Evolutionary conservation across 306 rosid genomes (phyloP), one percentile per base, ranked within the genome.

Genomic region (Ziziphus jujuba): DNA sequence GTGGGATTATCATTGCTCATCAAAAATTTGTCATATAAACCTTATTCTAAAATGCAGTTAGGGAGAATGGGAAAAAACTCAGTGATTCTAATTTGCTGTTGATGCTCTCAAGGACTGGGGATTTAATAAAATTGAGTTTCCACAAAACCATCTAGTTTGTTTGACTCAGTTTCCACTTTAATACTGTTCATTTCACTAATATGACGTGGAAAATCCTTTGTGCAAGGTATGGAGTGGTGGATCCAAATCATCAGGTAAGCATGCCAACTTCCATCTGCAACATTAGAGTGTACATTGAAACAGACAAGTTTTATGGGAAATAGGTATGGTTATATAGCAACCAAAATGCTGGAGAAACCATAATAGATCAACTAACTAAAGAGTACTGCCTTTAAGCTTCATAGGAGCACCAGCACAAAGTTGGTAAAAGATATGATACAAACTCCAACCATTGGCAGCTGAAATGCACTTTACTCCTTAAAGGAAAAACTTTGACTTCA

Each of bases 351-450:
- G 51, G 51, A n/a, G 55, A 69, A 23, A 20, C 48, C 21, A 21
- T 13, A 63, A 38, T 34, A 33, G 15, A 71, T 49, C 56, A 66
- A 51, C 4, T 66, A 66, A 23, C 14, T 15, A 31, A 60, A 67
- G 72, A 36, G 59, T 49, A 67, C 19, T 66, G 88, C 97, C 97
- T 91, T 79, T 88, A 64, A 91, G 85, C 33, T 36, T 72, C 50
- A 87, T 70, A 50, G 96, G 76, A 69, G 93, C 82, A 53, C 97
- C 93, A 70, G 88, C 96, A 79, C 96, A 88, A 68, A 91, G 92
- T 81, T 91, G 97, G 76, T 91, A 91, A 70, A 91, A 91, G 81
- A 91, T 72, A 58, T 91, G 97, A 75, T 82, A 91, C 2, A 93
- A 86, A 68, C 97, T 81, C 81, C 88, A 92, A 1, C 83, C 91